A percentile compares a stretch with the other conserved stretches of the same genome.
Evolutionary conservation across 257 asterid genomes (phyloP).

Genomic region (Nicotiana noctiflora): DNA sequence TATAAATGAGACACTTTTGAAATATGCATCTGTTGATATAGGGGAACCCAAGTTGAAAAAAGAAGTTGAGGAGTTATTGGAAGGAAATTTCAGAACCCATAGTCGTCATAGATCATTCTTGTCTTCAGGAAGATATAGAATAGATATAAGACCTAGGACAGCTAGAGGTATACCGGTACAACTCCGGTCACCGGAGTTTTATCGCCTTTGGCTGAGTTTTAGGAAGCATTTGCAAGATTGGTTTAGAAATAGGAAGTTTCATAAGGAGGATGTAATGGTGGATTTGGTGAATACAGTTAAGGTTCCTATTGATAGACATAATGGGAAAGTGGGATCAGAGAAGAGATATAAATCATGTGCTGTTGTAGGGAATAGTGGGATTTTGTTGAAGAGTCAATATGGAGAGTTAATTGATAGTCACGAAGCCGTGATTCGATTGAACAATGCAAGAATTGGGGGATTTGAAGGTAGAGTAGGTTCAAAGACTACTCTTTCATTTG

Average conservation of each 20-base stretch:
- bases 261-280: slow-evolving; percentile 41
- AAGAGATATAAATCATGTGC: slow-evolving; percentile 63
- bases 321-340: slow-evolving; percentile 14
- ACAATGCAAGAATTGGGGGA: slow-evolving; percentile 60
- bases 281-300: slow-evolving; percentile 35
- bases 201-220: slow-evolving; percentile 58
- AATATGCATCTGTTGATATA: too few relatives aligned
- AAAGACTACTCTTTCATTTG: slow-evolving; percentile 71
- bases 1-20: slow-evolving; percentile 62
- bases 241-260: slow-evolving; percentile 54
- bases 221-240: slow-evolving; percentile 55
- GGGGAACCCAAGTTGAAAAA: slow-evolving; percentile 59
- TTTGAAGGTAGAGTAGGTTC: slow-evolving; percentile 65
- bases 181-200: slow-evolving; percentile 69
- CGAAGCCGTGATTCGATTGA: slow-evolving; percentile 71
- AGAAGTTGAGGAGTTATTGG: slow-evolving; percentile 64
- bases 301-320: slow-evolving; percentile 21
- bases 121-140: slow-evolving; percentile 54
- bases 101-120: slow-evolving; percentile 71
- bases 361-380: slow-evolving; percentile 95
- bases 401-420: slow-evolving; percentile 69
- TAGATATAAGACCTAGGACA: slow-evolving; percentile 43
- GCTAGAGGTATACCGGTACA: slow-evolving; percentile 44
- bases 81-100: slow-evolving; percentile 57
- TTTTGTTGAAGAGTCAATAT: slow-evolving; percentile 42